Percentiles rank a stretch among this genome's conserved stretches.
phyloP scores from a whole-genome alignment of 2,329 filamentous ascomycete genomes.

The Thielaviopsis musarum region DNA sequence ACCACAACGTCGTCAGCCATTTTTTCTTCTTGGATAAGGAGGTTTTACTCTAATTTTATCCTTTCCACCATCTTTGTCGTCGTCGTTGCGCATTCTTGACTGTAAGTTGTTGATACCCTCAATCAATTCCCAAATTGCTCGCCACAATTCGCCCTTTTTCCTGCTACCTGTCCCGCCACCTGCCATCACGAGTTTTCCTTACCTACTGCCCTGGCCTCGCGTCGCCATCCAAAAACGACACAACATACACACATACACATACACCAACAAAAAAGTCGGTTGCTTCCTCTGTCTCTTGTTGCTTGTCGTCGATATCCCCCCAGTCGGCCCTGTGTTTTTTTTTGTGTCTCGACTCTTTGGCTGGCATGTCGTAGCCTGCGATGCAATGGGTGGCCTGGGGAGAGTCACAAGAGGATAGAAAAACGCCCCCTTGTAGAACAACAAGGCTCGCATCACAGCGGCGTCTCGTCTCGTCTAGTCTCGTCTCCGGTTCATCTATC shows the following conservation, averaged over 20 bases:
- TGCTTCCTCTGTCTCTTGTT: not conserved
- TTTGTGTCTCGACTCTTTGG: not conserved
- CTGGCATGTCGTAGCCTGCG: not conserved
- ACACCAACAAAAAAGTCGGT: constrained; percentile 1
- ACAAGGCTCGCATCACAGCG: not conserved
- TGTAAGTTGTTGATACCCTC: constrained; percentile 3
- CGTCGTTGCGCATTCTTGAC: constrained; percentile 9
- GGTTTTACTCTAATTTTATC: constrained; percentile 5
- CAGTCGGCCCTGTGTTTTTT: not conserved
- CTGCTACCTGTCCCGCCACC: not conserved
- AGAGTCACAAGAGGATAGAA: not conserved
- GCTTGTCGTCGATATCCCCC: not conserved
- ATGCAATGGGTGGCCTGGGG: not conserved
- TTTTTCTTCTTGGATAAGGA: constrained; percentile 11
- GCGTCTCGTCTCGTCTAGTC: not conserved
- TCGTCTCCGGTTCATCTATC: not conserved
- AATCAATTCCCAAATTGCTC: not conserved
- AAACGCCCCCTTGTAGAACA: not conserved
- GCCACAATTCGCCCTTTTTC: not conserved
- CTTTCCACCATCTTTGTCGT: constrained; percentile 8
- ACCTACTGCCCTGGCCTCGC: not conserved
- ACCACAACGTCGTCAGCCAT: constrained; percentile 7
- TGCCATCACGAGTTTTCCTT: not conserved
- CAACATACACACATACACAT: not conserved
- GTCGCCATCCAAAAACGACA: not conserved